Percentiles rank a stretch among this genome's conserved stretches.
phyloP scores from a whole-genome alignment of 257 asterid genomes.

The Perilla frutescens region DNA sequence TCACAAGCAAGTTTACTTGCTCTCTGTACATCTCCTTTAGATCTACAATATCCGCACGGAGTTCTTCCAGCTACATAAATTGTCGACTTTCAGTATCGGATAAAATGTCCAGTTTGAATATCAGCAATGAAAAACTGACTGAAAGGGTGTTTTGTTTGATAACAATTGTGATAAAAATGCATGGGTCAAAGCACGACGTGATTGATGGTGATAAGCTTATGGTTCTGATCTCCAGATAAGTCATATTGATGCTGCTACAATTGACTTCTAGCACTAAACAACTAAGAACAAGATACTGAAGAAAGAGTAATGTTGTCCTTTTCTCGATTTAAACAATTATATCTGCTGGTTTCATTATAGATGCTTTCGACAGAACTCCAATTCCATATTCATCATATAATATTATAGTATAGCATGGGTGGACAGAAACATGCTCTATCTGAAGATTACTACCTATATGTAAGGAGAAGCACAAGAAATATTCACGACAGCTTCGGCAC shows the following conservation, averaged over 20 bases:
- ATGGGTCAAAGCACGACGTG: background rate
- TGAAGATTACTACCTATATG: background rate
- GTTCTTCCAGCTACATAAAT: constrained; percentile 84
- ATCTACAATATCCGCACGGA: constrained; percentile 91
- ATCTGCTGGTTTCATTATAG: background rate
- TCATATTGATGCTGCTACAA: background rate
- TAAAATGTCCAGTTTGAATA: background rate
- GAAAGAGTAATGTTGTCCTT: background rate
- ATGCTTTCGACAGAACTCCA: background rate
- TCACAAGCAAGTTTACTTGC: constrained; percentile 95
- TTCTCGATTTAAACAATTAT: background rate
- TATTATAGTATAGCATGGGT: background rate
- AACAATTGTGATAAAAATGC: background rate
- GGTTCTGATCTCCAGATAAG: background rate
- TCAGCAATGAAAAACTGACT: background rate
- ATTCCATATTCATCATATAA: background rate
- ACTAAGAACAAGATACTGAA: background rate
- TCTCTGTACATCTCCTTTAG: constrained; percentile 98
- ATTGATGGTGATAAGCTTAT: too few relatives aligned
- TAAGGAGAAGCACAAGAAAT: background rate
- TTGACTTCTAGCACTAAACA: background rate
- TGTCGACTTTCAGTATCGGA: constrained; percentile 28
- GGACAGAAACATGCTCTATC: too few relatives aligned
- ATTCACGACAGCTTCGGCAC: background rate
- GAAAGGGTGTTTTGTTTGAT: background rate